phyloP scores from a whole-genome alignment of 2,329 filamentous ascomycete species.

The Teratosphaeria zuluensis region DNA sequence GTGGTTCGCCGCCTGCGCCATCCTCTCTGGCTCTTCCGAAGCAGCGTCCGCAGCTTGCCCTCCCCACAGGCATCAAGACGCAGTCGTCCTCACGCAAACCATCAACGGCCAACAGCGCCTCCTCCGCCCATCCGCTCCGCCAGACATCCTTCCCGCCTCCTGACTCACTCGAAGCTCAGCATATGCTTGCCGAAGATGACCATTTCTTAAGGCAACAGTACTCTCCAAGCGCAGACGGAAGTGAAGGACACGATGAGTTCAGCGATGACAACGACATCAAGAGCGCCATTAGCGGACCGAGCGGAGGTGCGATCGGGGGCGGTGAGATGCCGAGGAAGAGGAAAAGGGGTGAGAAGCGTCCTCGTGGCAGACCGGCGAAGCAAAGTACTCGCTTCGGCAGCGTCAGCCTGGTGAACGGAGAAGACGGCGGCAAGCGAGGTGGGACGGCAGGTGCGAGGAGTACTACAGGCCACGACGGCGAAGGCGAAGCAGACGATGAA shows the following conservation, averaged over 20 bases:
- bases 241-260: slow-evolving; percentile 21
- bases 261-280: slow-evolving; percentile 28
- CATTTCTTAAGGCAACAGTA: slow-evolving; percentile 6
- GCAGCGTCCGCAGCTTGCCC: slow-evolving; percentile 53
- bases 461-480: slow-evolving; percentile 25
- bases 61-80: slow-evolving; percentile 34
- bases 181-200: slow-evolving; percentile 14
- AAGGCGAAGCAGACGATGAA: slow-evolving; percentile 33
- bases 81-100: slow-evolving; percentile 55
- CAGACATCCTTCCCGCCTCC: slow-evolving; percentile 69
- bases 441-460: slow-evolving; percentile 19
- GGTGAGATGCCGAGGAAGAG: slow-evolving; percentile 13
- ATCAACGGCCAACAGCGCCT: slow-evolving; percentile 45
- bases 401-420: slow-evolving; percentile 18
- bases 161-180: slow-evolving; percentile 42
- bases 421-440: slow-evolving; percentile 22
- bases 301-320: slow-evolving; percentile 30
- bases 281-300: slow-evolving; percentile 22
- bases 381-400: slow-evolving; percentile 9
- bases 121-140: slow-evolving; percentile 59
- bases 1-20: not conserved
- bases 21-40: slow-evolving; percentile 28
- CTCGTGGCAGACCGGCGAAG: slow-evolving; percentile 16
- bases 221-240: slow-evolving; percentile 17
- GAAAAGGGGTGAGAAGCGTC: slow-evolving; percentile 19